A percentile compares a stretch with the other conserved stretches of the same genome.
These are phyloP conservation scores for Colletotrichum limetticola DNA, from an alignment of 2,329 filamentous ascomycete species.

Conservation along the genomic window DNA sequence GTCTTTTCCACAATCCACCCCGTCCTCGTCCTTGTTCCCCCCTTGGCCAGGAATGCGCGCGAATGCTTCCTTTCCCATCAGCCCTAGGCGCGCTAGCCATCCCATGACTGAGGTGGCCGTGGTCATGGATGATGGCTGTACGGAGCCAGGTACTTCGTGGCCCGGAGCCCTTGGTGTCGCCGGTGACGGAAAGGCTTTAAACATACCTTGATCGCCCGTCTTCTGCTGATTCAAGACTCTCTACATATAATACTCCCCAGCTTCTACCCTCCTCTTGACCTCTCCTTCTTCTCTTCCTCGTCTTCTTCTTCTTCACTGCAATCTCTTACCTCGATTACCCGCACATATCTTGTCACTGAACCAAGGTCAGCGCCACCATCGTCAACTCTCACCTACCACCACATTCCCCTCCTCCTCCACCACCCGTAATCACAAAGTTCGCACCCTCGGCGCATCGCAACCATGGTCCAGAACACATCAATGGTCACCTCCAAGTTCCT, in stretches of 20 bases:
- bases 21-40: neutral
- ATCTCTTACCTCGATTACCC: neutral
- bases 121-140: neutral
- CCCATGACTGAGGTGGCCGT: too few species aligned
- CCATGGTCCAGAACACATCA: slow-evolving; percentile 59
- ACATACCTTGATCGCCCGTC: slow-evolving; percentile 21
- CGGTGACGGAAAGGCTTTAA: slow-evolving; percentile 12
- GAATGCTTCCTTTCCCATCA: neutral
- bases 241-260: neutral
- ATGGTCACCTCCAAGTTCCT: slow-evolving; percentile 79
- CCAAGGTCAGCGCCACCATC: neutral
- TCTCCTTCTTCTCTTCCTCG: neutral
- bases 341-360: neutral
- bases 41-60: slow-evolving; percentile 8
- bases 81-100: neutral
- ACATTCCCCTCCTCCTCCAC: neutral
- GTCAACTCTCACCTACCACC: slow-evolving; percentile 2
- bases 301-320: neutral
- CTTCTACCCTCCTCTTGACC: neutral
- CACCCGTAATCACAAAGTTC: neutral
- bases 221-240: neutral
- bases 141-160: neutral
- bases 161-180: neutral
- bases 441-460: slow-evolving; percentile 18
- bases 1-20: too few species aligned